Conservation (phyloP, 345 rosid species). For the Mercurialis annua region DNA sequence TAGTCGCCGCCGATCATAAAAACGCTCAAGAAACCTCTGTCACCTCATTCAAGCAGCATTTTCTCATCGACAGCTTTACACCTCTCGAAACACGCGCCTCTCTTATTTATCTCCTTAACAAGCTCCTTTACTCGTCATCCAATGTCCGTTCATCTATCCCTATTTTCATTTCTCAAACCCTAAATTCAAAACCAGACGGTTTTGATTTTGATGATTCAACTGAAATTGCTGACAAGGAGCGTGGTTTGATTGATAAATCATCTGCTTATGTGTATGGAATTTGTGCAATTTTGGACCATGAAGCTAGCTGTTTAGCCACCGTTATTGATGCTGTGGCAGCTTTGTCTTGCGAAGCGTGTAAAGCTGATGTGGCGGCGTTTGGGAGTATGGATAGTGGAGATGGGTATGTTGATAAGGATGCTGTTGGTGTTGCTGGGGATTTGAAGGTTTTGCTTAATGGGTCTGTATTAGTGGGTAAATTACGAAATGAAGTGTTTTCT, state of each 20-base stretch:
- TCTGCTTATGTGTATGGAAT: slow-evolving; percentile 38
- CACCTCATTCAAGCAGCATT: background rate
- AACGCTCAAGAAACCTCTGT: background rate
- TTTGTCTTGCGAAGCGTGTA: slow-evolving; percentile 66
- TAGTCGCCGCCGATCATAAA: slow-evolving; percentile 26
- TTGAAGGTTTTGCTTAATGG: slow-evolving; percentile 68
- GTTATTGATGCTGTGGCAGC: slow-evolving; percentile 63
- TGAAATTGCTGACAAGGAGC: slow-evolving; percentile 49
- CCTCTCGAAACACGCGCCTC: slow-evolving; percentile 48
- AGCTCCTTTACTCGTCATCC: slow-evolving; percentile 43
- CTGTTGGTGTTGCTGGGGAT: slow-evolving; percentile 63
- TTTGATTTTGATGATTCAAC: slow-evolving; percentile 15
- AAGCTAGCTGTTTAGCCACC: slow-evolving; percentile 41
- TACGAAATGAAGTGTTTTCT: slow-evolving; percentile 35
- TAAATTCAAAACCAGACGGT: slow-evolving; percentile 25
- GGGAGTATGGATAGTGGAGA: slow-evolving; percentile 60
- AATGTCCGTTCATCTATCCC: slow-evolving; percentile 41
- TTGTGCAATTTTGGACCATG: slow-evolving; percentile 57
- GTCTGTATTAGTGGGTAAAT: slow-evolving; percentile 54
- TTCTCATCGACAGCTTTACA: slow-evolving; percentile 24
- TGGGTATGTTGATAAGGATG: slow-evolving; percentile 63
- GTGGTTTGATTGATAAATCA: slow-evolving; percentile 32
- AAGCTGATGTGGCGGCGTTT: slow-evolving; percentile 46
- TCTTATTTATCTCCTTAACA: slow-evolving; percentile 49
- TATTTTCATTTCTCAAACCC: slow-evolving; percentile 23